Evolutionary conservation across 164 flowering plant species (phyloP).

Genomic region (Houttuynia cordata): DNA sequence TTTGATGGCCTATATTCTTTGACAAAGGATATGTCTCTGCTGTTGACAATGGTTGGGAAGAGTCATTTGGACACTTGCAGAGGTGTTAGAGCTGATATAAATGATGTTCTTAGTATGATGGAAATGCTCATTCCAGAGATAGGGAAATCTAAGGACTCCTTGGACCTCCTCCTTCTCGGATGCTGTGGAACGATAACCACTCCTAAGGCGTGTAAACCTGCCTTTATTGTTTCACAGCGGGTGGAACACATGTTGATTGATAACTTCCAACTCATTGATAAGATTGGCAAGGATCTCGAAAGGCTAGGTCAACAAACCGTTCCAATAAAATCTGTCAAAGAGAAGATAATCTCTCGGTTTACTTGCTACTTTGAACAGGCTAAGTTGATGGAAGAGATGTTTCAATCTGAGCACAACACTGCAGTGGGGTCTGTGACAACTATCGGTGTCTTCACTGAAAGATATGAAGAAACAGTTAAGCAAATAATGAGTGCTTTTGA

Average conservation of each 20-base stretch:
- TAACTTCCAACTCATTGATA: constrained; percentile 41
- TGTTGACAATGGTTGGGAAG: constrained; percentile 37
- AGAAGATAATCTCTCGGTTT: constrained; percentile 35
- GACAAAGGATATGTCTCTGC: constrained; percentile 39
- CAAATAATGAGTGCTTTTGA: constrained; percentile 25
- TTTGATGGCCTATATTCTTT: constrained; percentile 48
- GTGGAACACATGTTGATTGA: constrained; percentile 38
- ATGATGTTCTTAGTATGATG: constrained; percentile 22
- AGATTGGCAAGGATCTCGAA: constrained; percentile 32
- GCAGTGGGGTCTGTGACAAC: constrained; percentile 4
- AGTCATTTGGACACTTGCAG: constrained; percentile 46
- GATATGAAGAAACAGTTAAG: constrained; percentile 18
- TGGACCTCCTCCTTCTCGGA: constrained; percentile 56
- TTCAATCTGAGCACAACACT: background rate
- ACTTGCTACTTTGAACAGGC: constrained; percentile 22
- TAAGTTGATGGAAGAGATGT: background rate
- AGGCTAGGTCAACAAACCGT: constrained; percentile 16
- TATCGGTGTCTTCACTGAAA: constrained; percentile 16
- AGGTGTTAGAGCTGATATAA: constrained; percentile 27
- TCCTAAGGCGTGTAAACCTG: constrained; percentile 14
- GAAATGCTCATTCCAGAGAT: constrained; percentile 38
- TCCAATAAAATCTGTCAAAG: constrained; percentile 25
- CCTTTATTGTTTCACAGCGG: constrained; percentile 33
- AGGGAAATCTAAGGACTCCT: constrained; percentile 53
- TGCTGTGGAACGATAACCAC: constrained; percentile 15